Conservation (phyloP, 1,139 yeast species). For the Sugiyamaella japonica region DNA sequence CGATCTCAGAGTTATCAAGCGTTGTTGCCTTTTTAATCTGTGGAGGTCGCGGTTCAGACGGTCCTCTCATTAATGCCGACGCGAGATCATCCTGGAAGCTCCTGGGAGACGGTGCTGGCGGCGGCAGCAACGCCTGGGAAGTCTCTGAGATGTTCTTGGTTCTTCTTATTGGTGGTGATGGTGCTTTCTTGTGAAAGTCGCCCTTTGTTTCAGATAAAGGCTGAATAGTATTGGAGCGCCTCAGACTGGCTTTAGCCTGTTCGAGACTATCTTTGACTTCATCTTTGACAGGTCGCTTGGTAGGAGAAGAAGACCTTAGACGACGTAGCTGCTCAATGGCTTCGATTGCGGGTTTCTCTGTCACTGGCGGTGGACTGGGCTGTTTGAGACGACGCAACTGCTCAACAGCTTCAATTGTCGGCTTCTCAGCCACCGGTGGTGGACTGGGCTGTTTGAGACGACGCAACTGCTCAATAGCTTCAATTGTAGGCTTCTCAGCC, state of each 20-base stretch:
- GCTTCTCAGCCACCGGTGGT: no score
- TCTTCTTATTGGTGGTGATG: background rate
- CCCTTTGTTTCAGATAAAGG: background rate
- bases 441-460: no score
- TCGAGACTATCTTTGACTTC: slow-evolving; percentile 28
- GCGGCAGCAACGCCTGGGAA: background rate
- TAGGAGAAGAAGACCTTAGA: slow-evolving; percentile 31
- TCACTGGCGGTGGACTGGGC: no score
- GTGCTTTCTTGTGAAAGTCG: background rate
- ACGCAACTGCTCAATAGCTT: slow-evolving; percentile 23
- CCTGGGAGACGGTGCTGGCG: slow-evolving; percentile 1
- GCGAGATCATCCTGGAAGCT: slow-evolving; percentile 26
- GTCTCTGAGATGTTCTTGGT: no score
- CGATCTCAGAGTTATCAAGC: slow-evolving; percentile 33
- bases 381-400: no score
- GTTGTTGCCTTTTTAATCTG: slow-evolving; percentile 36
- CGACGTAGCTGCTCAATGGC: no score
- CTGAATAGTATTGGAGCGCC: slow-evolving; percentile 29
- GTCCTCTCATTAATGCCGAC: slow-evolving; percentile 25
- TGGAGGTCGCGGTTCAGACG: slow-evolving; percentile 20
- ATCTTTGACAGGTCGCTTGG: slow-evolving; percentile 23
- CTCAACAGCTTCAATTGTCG: no score
- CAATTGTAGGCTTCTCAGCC: slow-evolving; percentile 15
- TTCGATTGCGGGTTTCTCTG: no score
- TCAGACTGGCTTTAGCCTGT: slow-evolving; percentile 27